phyloP scores from a whole-genome alignment of 2,329 filamentous ascomycete species.

The Venturia carpophila region DNA sequence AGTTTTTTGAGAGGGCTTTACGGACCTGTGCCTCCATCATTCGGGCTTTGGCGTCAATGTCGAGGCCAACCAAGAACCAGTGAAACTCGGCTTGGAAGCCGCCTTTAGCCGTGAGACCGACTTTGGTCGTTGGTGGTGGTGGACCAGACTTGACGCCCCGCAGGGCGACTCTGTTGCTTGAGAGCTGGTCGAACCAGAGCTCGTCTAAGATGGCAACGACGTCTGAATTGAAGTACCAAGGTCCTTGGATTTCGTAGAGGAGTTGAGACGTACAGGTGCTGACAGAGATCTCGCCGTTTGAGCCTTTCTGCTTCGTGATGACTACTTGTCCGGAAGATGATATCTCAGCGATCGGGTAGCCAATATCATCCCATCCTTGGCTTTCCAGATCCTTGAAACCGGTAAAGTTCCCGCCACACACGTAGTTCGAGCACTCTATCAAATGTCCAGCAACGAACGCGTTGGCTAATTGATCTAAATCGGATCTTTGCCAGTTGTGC shows the following conservation, averaged over 20 bases:
- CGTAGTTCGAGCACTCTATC: slow-evolving; percentile 39
- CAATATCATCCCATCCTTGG: slow-evolving; percentile 29
- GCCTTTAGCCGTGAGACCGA: slow-evolving; percentile 39
- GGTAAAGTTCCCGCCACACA: slow-evolving; percentile 37
- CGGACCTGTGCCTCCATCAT: slow-evolving; percentile 35
- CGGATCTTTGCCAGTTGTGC: slow-evolving; percentile 36
- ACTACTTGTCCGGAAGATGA: slow-evolving; percentile 26
- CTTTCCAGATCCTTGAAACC: slow-evolving; percentile 36
- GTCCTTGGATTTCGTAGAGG: slow-evolving; percentile 48
- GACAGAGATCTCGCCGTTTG: slow-evolving; percentile 31
- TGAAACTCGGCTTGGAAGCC: slow-evolving; percentile 41
- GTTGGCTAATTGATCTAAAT: slow-evolving; percentile 36
- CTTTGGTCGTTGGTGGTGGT: slow-evolving; percentile 39
- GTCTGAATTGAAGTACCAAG: slow-evolving; percentile 51
- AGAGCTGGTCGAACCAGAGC: slow-evolving; percentile 46
- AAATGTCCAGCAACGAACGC: slow-evolving; percentile 39
- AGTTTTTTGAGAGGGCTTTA: slow-evolving; percentile 31
- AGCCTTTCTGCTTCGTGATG: slow-evolving; percentile 29
- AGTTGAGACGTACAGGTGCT: slow-evolving; percentile 45
- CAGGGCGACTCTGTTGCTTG: slow-evolving; percentile 42
- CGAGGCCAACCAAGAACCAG: slow-evolving; percentile 38
- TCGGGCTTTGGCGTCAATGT: slow-evolving; percentile 37
- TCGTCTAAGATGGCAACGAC: slow-evolving; percentile 46
- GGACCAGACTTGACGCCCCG: slow-evolving; percentile 37
- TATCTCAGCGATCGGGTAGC: slow-evolving; percentile 33